Conservation (phyloP, 441 rosid species). For the Isatis lusitanica region DNA sequence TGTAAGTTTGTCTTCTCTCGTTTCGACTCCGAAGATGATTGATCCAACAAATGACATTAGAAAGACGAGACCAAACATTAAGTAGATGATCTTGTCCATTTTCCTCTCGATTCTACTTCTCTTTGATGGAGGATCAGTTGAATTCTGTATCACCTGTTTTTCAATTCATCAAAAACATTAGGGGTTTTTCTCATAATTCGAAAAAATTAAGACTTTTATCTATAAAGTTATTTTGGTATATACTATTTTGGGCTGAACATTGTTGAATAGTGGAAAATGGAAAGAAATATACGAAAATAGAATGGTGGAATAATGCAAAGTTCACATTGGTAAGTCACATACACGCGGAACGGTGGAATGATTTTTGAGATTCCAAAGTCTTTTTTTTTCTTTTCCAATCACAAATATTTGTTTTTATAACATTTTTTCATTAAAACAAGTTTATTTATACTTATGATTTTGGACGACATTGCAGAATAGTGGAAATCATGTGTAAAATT, state of each 20-base stretch:
- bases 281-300: neutral
- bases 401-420: too few relatives aligned
- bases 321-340: too few relatives aligned
- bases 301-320: neutral
- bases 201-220: neutral
- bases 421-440: too few relatives aligned
- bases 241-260: neutral
- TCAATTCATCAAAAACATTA: neutral
- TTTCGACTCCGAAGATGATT: slow-evolving; percentile 56
- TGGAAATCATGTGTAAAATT: neutral
- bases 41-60: slow-evolving; percentile 51
- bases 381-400: too few relatives aligned
- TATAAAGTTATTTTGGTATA: neutral
- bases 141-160: slow-evolving; percentile 54
- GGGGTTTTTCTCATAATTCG: neutral
- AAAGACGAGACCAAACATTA: slow-evolving; percentile 47
- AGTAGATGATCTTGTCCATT: slow-evolving; percentile 61
- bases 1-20: slow-evolving; percentile 43
- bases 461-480: too few relatives aligned
- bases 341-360: too few relatives aligned
- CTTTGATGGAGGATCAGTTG: slow-evolving; percentile 66
- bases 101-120: slow-evolving; percentile 63
- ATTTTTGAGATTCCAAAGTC: too few relatives aligned
- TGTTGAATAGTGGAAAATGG: neutral
- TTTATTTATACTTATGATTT: too few relatives aligned